Evolutionary conservation across 2,329 filamentous ascomycete genomes (phyloP).

Genomic region (Purpureocillium takamizusanense): DNA sequence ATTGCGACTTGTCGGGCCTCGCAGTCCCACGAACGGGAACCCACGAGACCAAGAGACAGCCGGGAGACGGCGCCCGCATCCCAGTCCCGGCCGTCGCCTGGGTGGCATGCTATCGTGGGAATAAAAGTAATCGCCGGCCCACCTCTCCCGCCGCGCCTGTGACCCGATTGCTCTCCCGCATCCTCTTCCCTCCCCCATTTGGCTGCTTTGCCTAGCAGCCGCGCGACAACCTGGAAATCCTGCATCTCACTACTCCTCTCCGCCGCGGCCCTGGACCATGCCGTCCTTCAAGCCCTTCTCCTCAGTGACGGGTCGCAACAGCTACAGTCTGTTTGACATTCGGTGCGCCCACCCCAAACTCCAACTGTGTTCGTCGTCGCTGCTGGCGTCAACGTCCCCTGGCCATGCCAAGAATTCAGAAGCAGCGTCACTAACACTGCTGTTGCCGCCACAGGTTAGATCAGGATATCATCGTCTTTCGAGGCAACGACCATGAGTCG

Average conservation of each 20-base stretch:
- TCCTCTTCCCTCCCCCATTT: too few species aligned
- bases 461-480: slow-evolving; percentile 70
- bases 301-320: slow-evolving; percentile 39
- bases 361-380: too few species aligned
- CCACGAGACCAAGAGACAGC: not conserved
- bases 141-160: not conserved
- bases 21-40: not conserved
- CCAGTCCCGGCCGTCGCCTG: too few species aligned
- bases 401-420: too few species aligned
- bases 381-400: too few species aligned
- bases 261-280: slow-evolving; percentile 27
- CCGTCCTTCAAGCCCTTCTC: slow-evolving; percentile 48
- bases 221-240: too few species aligned
- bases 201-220: slow-evolving; percentile 1
- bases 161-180: not conserved
- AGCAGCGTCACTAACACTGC: not conserved
- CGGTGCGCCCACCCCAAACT: slow-evolving; percentile 30
- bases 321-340: slow-evolving; percentile 48
- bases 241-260: not conserved
- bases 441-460: slow-evolving; percentile 48
- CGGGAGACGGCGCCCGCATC: not conserved
- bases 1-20: slow-evolving; percentile 1
- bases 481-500: slow-evolving; percentile 66
- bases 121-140: slow-evolving; percentile 1
- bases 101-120: not conserved